Evolutionary conservation across 768 basidiomycete species (phyloP).

Genomic region (Lactifluus echinatus): DNA sequence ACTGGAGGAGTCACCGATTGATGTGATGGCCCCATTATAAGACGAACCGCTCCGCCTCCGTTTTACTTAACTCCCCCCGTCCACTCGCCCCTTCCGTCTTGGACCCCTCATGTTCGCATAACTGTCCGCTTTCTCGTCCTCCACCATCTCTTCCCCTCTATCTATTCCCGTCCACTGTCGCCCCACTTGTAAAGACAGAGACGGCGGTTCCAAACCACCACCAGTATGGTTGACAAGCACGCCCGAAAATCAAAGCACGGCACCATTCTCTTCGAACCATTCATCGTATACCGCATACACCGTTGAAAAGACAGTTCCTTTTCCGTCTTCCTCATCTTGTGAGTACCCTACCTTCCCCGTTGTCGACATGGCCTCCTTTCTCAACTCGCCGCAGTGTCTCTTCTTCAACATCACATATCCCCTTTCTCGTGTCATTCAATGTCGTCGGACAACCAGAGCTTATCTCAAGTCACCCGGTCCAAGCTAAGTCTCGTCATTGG

Average conservation of each 20-base stretch:
- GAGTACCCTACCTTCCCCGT: not conserved
- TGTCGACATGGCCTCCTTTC: not conserved
- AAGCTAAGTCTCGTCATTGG: slow-evolving; percentile 57
- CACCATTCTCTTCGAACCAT: slow-evolving; percentile 79
- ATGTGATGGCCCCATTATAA: slow-evolving; percentile 10
- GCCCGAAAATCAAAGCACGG: slow-evolving; percentile 76
- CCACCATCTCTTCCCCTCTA: slow-evolving; percentile 17
- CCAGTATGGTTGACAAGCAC: slow-evolving; percentile 78
- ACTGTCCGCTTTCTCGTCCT: slow-evolving; percentile 27
- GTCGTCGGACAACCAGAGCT: slow-evolving; percentile 36
- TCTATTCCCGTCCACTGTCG: slow-evolving; percentile 21
- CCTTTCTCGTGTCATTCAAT: slow-evolving; percentile 30
- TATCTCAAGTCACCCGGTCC: slow-evolving; percentile 47
- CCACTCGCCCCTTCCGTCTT: slow-evolving; percentile 20
- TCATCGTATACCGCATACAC: slow-evolving; percentile 84
- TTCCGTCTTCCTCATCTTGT: slow-evolving; percentile 14
- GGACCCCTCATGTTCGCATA: slow-evolving; percentile 27
- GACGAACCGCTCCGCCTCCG: slow-evolving; percentile 13
- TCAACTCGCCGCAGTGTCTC: not conserved
- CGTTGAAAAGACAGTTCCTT: slow-evolving; percentile 29
- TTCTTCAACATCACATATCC: slow-evolving; percentile 8
- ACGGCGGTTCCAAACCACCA: slow-evolving; percentile 25
- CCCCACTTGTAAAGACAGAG: slow-evolving; percentile 11
- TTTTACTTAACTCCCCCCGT: slow-evolving; percentile 34
- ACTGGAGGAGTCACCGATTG: slow-evolving; percentile 8